Evolutionary conservation across 495 filamentous ascomycete species (phyloP).

Genomic region (Podospora conica): DNA sequence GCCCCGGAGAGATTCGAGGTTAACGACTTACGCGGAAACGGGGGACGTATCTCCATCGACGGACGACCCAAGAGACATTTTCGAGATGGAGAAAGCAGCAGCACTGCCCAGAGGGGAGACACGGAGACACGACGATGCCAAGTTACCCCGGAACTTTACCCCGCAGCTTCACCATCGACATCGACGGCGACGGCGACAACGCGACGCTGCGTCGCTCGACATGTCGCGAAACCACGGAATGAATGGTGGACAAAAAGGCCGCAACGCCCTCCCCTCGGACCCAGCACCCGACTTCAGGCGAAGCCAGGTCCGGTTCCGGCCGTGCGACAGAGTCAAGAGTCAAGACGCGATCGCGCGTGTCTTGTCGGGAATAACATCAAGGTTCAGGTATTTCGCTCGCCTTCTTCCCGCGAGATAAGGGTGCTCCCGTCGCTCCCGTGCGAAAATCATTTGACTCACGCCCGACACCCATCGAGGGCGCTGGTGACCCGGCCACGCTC

Average conservation of each 20-base stretch:
- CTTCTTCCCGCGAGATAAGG: background rate
- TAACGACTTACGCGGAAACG: background rate
- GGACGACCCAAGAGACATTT: background rate
- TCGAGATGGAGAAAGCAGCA: background rate
- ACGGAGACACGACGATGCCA: background rate
- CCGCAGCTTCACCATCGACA: slow-evolving; percentile 4
- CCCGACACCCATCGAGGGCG: background rate
- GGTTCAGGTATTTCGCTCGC: background rate
- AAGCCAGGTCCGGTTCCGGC: background rate
- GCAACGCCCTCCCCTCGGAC: background rate
- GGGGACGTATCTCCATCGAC: background rate
- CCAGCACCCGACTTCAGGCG: background rate
- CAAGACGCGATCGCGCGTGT: background rate
- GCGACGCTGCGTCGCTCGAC: background rate
- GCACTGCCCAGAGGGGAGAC: background rate
- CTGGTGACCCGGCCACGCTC: background rate
- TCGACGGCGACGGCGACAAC: no score
- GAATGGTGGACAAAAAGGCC: background rate
- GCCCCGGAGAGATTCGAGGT: background rate
- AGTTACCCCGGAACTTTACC: background rate
- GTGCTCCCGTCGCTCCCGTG: background rate
- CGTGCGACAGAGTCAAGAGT: background rate
- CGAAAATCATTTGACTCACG: background rate
- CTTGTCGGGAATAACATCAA: background rate
- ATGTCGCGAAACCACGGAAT: background rate